Evolutionary conservation across 345 rosid species (phyloP).

Genomic region (Rhizophora apiculata): DNA sequence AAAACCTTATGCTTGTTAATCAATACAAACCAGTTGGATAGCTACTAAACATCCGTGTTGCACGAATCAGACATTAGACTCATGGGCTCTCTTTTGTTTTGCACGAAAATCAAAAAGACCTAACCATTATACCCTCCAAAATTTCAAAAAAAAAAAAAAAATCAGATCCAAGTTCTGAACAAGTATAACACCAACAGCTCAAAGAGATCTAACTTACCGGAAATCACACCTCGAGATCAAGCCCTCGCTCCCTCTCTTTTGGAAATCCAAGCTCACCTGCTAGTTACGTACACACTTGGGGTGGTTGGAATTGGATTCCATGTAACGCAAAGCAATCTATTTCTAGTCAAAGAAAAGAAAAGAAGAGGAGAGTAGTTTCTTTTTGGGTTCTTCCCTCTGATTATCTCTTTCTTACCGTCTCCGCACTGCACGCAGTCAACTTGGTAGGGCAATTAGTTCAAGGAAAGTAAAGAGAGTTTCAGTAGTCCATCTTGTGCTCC

Average conservation of each 20-base stretch:
- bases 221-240: not conserved
- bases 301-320: too few relatives aligned
- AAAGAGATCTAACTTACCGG: not conserved
- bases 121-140: constrained; percentile 21
- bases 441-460: not conserved
- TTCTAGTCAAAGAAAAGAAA: too few relatives aligned
- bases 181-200: constrained; percentile 12
- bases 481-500: too few relatives aligned
- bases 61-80: constrained; percentile 30
- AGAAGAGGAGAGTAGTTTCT: too few relatives aligned
- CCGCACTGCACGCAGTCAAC: not conserved
- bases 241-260: not conserved
- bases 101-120: constrained; percentile 35
- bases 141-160: not conserved
- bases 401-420: too few relatives aligned
- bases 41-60: constrained; percentile 4
- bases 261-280: too few relatives aligned
- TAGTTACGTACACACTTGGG: too few relatives aligned
- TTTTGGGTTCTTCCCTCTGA: too few relatives aligned
- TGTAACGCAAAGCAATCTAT: too few relatives aligned
- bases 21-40: constrained; percentile 6
- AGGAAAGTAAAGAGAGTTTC: not conserved
- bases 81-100: constrained; percentile 36
- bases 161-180: constrained; percentile 24
- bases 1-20: constrained; percentile 31